These are phyloP conservation scores for Coniella vitis DNA, from an alignment of 2,329 filamentous ascomycete species.

Conservation along the genomic window DNA sequence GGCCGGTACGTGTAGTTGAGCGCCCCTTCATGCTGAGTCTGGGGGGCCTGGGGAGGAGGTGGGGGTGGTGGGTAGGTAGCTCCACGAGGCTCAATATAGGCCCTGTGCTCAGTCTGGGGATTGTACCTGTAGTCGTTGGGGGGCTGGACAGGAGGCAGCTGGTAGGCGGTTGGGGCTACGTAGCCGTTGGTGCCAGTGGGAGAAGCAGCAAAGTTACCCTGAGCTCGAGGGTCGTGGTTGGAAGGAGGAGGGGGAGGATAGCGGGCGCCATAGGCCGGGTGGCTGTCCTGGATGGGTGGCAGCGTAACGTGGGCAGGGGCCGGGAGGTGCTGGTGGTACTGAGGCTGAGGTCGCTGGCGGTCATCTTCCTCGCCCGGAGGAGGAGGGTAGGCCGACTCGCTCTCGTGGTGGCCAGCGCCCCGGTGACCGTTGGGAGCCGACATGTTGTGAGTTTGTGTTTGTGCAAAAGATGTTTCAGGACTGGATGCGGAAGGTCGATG, in stretches of 20 bases:
- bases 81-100: conserved; percentile 15
- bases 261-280: conserved; percentile 26
- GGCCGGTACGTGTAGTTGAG: conserved; percentile 26
- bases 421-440: conserved; percentile 30
- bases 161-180: conserved; percentile 26
- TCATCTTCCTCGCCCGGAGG: conserved; percentile 37
- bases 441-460: conserved; percentile 23
- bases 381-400: conserved; percentile 35
- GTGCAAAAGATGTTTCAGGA: no score
- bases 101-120: conserved; percentile 15
- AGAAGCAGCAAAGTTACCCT: conserved; percentile 18
- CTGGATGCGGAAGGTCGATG: not conserved
- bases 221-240: conserved; percentile 23
- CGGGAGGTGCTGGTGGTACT: conserved; percentile 23
- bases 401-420: conserved; percentile 29
- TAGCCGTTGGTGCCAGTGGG: conserved; percentile 36
- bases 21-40: conserved; percentile 5
- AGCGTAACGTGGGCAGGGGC: conserved; percentile 40
- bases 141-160: conserved; percentile 19
- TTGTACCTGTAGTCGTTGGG: conserved; percentile 15
- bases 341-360: conserved; percentile 25
- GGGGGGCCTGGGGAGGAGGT: no score
- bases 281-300: conserved; percentile 44
- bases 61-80: conserved; percentile 13
- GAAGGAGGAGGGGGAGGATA: conserved; percentile 36